A percentile compares a stretch with the other conserved stretches of the same genome.
phyloP scores from a whole-genome alignment of 345 rosid genomes.

The Brassica rapa region DNA sequence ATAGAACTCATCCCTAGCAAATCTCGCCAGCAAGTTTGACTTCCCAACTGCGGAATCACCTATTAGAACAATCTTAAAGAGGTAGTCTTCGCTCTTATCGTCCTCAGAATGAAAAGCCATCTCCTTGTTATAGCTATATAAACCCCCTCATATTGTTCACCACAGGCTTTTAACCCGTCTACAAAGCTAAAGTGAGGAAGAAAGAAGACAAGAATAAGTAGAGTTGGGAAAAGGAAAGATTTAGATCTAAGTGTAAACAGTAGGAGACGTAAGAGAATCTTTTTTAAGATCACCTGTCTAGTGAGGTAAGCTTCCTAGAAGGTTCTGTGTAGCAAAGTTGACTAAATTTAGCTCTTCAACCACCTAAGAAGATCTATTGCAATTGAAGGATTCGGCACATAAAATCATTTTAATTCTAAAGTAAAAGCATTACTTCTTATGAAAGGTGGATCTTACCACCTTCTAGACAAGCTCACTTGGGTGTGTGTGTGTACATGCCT shows the following conservation, averaged over 20 bases:
- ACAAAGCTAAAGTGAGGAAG: slow-evolving; percentile 35
- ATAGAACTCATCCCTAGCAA: slow-evolving; percentile 92
- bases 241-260: slow-evolving; percentile 38
- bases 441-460: background rate
- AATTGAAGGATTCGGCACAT: background rate
- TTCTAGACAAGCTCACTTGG: background rate
- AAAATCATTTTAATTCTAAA: background rate
- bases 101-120: slow-evolving; percentile 82
- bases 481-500: background rate
- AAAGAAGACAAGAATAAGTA: slow-evolving; percentile 37
- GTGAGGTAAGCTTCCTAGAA: slow-evolving; percentile 40
- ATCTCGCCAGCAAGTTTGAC: slow-evolving; percentile 95
- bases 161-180: slow-evolving; percentile 26
- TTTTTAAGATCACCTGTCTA: slow-evolving; percentile 31
- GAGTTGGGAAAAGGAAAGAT: slow-evolving; percentile 41
- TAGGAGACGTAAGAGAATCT: slow-evolving; percentile 23
- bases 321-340: slow-evolving; percentile 33
- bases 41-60: slow-evolving; percentile 99
- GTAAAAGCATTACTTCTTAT: background rate
- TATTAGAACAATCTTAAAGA: slow-evolving; percentile 84
- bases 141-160: slow-evolving; percentile 40
- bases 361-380: background rate
- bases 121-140: slow-evolving; percentile 38
- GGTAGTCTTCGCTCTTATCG: slow-evolving; percentile 86
- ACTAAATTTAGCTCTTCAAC: background rate